These are phyloP conservation scores for Zea luxurians DNA, from an alignment of 176 grass and related monocot genomes.

Conservation along the genomic window DNA sequence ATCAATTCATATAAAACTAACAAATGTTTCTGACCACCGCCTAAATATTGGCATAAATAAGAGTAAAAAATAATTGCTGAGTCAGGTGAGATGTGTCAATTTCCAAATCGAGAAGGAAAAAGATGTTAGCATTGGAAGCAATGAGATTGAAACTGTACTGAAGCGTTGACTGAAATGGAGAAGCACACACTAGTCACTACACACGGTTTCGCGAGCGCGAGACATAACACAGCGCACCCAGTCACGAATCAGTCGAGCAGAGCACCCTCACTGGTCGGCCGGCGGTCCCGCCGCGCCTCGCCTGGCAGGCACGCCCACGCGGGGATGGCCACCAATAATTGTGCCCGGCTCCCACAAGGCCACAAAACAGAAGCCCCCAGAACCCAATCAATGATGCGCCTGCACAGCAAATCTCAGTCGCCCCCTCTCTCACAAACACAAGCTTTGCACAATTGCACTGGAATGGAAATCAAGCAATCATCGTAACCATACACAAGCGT, in stretches of 20 bases:
- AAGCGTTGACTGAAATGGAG: not conserved
- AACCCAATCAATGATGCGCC: constrained; percentile 5
- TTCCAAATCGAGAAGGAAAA: not conserved
- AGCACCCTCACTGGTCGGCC: not conserved
- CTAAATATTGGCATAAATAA: too few relatives aligned
- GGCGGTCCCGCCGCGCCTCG: constrained; percentile 11
- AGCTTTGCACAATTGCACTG: not conserved
- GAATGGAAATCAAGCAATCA: constrained; percentile 30
- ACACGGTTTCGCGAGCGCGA: not conserved
- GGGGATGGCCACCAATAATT: constrained; percentile 40
- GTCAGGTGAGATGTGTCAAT: not conserved
- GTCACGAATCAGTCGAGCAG: not conserved
- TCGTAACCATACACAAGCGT: constrained; percentile 11
- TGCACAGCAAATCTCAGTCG: constrained; percentile 42
- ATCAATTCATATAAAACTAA: too few relatives aligned
- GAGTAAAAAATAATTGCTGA: too few relatives aligned
- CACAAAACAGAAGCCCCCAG: not conserved
- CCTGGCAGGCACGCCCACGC: constrained; percentile 3
- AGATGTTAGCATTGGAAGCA: not conserved
- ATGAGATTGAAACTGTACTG: not conserved
- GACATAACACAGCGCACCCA: not conserved
- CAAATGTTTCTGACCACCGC: too few relatives aligned
- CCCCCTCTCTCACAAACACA: not conserved
- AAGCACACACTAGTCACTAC: not conserved
- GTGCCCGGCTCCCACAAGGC: constrained; percentile 16